Evolutionary conservation across 768 basidiomycete genomes (phyloP).

Genomic region (Hypholoma fasciculare): DNA sequence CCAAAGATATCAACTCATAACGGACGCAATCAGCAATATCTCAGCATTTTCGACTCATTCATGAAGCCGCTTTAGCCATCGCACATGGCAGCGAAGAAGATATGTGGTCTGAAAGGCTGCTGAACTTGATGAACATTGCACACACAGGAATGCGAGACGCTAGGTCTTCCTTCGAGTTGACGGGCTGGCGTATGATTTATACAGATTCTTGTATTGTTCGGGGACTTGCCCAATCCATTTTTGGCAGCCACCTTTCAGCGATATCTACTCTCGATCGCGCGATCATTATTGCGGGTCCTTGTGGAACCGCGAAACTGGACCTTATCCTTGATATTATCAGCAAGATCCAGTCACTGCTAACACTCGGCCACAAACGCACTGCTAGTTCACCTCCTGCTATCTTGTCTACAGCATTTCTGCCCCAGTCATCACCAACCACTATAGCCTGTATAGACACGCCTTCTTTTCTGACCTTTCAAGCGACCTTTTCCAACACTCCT

Average conservation of each 20-base stretch:
- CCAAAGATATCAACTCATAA: background rate
- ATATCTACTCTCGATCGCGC: constrained; percentile 73
- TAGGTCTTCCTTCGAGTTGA: constrained; percentile 28
- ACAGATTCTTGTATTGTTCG: constrained; percentile 72
- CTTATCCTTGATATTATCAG: constrained; percentile 64
- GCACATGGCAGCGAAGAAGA: constrained; percentile 8
- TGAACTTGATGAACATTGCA: constrained; percentile 45
- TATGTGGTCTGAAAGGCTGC: constrained; percentile 24
- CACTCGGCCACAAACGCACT: background rate
- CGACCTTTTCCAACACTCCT: constrained; percentile 44
- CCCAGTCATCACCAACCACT: constrained; percentile 10
- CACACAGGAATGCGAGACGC: constrained; percentile 50
- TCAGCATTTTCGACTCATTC: constrained; percentile 7
- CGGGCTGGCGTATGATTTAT: constrained; percentile 68
- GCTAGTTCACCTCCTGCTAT: background rate
- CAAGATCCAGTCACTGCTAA: constrained; percentile 46
- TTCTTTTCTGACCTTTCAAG: constrained; percentile 57
- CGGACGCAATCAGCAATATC: background rate
- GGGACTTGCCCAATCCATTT: constrained; percentile 38
- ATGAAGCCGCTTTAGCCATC: constrained; percentile 15
- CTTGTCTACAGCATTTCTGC: constrained; percentile 18
- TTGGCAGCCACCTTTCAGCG: constrained; percentile 29
- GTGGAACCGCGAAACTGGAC: constrained; percentile 59
- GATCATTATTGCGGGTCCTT: constrained; percentile 81
- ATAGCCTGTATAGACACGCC: constrained; percentile 54